Base-by-base conservation (phyloP, 805 yeast genomes). In the Yueomyces sp. region DNA sequence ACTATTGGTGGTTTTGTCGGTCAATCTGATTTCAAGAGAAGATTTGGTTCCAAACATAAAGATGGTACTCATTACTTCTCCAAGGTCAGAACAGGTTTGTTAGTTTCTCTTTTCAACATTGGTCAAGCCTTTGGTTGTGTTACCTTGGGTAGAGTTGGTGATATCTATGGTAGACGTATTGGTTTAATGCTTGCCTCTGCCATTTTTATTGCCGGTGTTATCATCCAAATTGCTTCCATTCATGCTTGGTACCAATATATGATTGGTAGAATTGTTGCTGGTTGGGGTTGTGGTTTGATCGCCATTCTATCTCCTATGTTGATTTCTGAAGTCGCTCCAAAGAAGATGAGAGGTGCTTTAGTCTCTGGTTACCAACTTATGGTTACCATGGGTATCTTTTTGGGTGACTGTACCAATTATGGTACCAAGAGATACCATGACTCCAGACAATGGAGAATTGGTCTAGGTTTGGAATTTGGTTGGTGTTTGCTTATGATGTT, bases 61-160 rank as follows among this genome's bases (percentile, higher is more conserved):
- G 45, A 55, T n/a, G 81, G 82, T 44, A 41, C 26, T 6, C 41
- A 39, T 26, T 39, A 34, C n/a, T 34, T 76, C 41, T 63, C 72
- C n/a, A 60, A 69, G 47, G 67, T 67, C 11, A 63, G 77, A 54
- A 67, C 69, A 26, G 80, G 81, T 42, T 63, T 44, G 40, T 42
- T 77, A 45, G 77, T 76, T 36, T 64, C 78, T 44, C 69, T 77
- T 50, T 81, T 80, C 70, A 79, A 80, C 66, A 68, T 81, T 52
- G 88, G 87, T 50, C 78, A 85, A 68, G 82, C 82, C 40, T 58
- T 79, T 47, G 85, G 87, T 56, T 82, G 83, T 55, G 55, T 79
- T 33, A 56, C 69, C 19, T 63, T 80, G 36, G 70, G 78, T 44
- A 75, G 70, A 53, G 46, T 67, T 32, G 83, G 74, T 51, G 85